A percentile compares a stretch with the other conserved stretches of the same genome.
These are phyloP conservation scores for Xylaria sp. DNA, from an alignment of 2,329 filamentous ascomycete genomes.

Conservation along the genomic window DNA sequence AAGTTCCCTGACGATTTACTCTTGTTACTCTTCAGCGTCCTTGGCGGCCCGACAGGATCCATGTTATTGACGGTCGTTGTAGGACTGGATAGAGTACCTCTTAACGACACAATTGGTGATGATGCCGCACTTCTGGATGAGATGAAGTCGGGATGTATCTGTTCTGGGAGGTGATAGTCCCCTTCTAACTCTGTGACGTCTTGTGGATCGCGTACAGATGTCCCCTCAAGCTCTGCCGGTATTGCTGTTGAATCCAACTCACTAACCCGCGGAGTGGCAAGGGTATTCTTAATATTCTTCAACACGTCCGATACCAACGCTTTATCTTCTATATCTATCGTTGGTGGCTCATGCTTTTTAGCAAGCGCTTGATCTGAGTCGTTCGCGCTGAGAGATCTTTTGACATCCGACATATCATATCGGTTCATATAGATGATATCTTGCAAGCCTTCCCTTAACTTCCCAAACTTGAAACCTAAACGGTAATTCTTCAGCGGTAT, in stretches of 20 bases:
- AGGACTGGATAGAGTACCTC: too few relatives aligned
- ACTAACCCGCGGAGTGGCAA: too few relatives aligned
- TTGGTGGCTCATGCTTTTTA: neutral
- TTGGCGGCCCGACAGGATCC: too few relatives aligned
- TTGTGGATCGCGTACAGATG: neutral
- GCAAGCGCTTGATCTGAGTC: slow-evolving; percentile 15
- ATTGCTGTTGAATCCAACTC: slow-evolving; percentile 10
- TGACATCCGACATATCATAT: neutral
- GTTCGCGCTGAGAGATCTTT: too few relatives aligned
- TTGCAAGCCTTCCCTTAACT: slow-evolving; percentile 20
- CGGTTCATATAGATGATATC: slow-evolving; percentile 31
- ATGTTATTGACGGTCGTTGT: too few relatives aligned
- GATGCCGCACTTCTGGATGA: too few relatives aligned
- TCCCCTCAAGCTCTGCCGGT: slow-evolving; percentile 26
- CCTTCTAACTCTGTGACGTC: slow-evolving; percentile 22
- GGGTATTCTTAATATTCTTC: too few relatives aligned
- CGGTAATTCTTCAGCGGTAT: slow-evolving; percentile 16
- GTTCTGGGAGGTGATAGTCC: slow-evolving; percentile 16
- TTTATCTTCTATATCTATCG: too few relatives aligned
- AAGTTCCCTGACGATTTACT: too few relatives aligned
- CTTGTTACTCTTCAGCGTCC: too few relatives aligned
- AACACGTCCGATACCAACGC: too few relatives aligned
- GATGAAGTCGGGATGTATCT: slow-evolving; percentile 27
- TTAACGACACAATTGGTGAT: too few relatives aligned
- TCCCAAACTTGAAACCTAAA: slow-evolving; percentile 31